These are phyloP conservation scores for Tolypocladium endophyticum DNA, from an alignment of 2,329 filamentous ascomycete genomes.

Conservation along the genomic window DNA sequence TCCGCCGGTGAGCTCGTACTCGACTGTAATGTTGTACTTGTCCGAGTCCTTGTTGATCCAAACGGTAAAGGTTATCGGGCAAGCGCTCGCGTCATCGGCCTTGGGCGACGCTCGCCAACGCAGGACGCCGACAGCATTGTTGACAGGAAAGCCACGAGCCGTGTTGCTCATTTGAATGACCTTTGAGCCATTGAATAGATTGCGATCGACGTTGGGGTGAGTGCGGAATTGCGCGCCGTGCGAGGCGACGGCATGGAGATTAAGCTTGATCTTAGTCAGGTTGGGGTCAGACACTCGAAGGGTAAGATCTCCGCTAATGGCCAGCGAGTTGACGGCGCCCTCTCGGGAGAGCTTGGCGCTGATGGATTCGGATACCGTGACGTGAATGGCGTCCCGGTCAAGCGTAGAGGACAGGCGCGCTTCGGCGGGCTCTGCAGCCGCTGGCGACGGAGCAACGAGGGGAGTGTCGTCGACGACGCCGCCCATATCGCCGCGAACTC, in stretches of 20 bases:
- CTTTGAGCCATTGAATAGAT: constrained; percentile 72
- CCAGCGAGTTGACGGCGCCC: constrained; percentile 73
- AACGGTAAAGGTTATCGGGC: constrained; percentile 92
- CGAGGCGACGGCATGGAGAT: constrained; percentile 63
- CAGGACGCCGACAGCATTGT: constrained; percentile 86
- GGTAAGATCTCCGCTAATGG: constrained; percentile 85
- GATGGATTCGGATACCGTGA: constrained; percentile 84
- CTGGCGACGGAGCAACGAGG: constrained; percentile 49
- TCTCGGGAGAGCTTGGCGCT: constrained; percentile 82
- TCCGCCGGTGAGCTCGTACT: constrained; percentile 83
- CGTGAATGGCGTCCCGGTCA: constrained; percentile 77
- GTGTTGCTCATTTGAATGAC: constrained; percentile 84
- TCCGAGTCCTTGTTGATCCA: constrained; percentile 88
- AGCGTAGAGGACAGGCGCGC: constrained; percentile 54
- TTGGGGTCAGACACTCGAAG: constrained; percentile 81
- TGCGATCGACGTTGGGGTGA: constrained; percentile 92
- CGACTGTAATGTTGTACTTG: constrained; percentile 83
- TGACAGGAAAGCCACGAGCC: constrained; percentile 82
- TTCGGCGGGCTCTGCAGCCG: constrained; percentile 40
- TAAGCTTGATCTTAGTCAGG: constrained; percentile 85
- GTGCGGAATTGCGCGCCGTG: constrained; percentile 87
- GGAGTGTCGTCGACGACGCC: constrained; percentile 70
- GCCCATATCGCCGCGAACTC: constrained; percentile 86
- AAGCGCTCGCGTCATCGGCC: constrained; percentile 65
- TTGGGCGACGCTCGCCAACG: constrained; percentile 84